Conservation (phyloP, 1,284 basidiomycete genomes). For the Coniferiporia sulphurascens region DNA sequence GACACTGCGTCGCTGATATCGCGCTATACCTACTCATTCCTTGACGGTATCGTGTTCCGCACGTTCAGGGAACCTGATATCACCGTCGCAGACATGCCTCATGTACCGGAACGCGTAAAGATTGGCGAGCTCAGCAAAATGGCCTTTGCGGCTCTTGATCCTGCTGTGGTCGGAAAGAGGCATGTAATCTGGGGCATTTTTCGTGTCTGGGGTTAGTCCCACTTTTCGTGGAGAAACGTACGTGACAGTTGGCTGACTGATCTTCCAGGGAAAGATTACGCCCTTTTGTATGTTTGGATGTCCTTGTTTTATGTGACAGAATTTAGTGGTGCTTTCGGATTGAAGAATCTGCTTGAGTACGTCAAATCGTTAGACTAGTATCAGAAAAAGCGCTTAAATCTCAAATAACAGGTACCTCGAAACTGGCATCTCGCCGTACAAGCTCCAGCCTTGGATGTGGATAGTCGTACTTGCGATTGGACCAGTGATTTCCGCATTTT, state of each 20-base stretch:
- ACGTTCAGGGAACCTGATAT: slow-evolving; percentile 15
- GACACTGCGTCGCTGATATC: slow-evolving; percentile 13
- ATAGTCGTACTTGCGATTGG: slow-evolving; percentile 12
- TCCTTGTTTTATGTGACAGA: too few relatives aligned
- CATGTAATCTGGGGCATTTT: slow-evolving; percentile 1
- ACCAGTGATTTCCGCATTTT: slow-evolving; percentile 9
- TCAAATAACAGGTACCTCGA: too few relatives aligned
- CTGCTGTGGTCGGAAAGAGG: slow-evolving; percentile 9
- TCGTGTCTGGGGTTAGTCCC: too few relatives aligned
- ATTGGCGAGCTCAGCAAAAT: background rate
- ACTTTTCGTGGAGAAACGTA: too few relatives aligned
- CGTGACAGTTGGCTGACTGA: background rate
- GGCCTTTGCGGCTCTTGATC: background rate
- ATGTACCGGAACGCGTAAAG: slow-evolving; percentile 2
- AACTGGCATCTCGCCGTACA: background rate
- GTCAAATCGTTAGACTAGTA: too few relatives aligned
- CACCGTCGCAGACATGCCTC: slow-evolving; percentile 15
- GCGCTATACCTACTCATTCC: slow-evolving; percentile 10
- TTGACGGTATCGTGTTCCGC: slow-evolving; percentile 12
- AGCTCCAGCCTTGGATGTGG: slow-evolving; percentile 15
- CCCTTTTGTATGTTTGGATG: too few relatives aligned
- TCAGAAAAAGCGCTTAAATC: too few relatives aligned
- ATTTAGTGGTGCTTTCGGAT: too few relatives aligned
- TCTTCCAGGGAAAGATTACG: too few relatives aligned
- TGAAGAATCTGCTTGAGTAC: too few relatives aligned